Evolutionary conservation across 495 filamentous ascomycete species (phyloP).

Genomic region (Hyaloscypha finlandica): DNA sequence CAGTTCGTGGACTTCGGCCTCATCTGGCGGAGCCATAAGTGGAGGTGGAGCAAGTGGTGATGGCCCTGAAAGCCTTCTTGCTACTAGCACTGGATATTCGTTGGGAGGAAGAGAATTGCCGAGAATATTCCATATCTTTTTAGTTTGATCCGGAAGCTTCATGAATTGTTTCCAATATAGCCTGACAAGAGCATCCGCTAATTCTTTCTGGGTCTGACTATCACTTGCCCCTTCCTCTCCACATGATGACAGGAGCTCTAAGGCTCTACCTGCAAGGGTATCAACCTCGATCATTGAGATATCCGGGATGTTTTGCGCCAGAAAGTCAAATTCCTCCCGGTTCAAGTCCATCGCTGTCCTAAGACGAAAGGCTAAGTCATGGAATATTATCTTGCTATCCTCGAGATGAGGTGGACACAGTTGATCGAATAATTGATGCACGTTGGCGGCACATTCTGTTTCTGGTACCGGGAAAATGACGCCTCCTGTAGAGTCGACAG

Average conservation of each 20-base stretch:
- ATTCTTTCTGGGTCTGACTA: neutral
- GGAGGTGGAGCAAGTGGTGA: neutral
- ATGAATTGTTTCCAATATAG: neutral
- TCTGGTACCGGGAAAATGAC: neutral
- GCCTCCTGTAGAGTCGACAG: neutral
- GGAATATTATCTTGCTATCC: neutral
- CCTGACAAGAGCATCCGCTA: neutral
- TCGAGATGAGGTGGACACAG: neutral
- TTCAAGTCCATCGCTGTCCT: neutral
- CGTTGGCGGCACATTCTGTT: neutral
- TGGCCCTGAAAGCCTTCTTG: neutral
- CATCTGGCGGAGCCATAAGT: neutral
- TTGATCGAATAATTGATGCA: neutral
- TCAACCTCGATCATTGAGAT: no score
- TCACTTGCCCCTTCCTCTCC: neutral
- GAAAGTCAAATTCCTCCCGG: neutral
- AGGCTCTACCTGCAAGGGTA: neutral
- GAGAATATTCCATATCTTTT: neutral
- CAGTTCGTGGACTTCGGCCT: constrained; percentile 4
- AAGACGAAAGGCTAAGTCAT: neutral
- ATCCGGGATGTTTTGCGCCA: neutral
- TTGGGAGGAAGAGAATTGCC: no score
- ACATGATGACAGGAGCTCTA: neutral
- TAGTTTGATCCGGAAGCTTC: no score
- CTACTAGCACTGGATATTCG: neutral